A percentile compares a stretch with the other conserved stretches of the same genome.
phyloP scores from a whole-genome alignment of 1,284 basidiomycete genomes.

The Moesziomyces antarcticus region DNA sequence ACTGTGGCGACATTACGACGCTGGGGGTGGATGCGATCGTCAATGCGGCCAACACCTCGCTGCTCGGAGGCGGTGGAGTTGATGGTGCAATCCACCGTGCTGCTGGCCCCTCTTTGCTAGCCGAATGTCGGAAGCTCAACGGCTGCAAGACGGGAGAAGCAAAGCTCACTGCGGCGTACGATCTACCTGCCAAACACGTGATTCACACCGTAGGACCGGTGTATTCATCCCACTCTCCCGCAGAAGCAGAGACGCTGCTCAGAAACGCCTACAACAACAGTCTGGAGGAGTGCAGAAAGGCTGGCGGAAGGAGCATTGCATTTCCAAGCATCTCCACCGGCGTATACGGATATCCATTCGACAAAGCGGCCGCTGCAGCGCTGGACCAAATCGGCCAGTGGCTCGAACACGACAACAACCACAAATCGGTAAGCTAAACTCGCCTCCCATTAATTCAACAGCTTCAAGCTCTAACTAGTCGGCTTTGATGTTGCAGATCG shows the following conservation, averaged over 20 bases:
- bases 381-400: slow-evolving; percentile 50
- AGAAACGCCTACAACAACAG: slow-evolving; percentile 52
- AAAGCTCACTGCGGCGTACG: slow-evolving; percentile 76
- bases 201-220: slow-evolving; percentile 93
- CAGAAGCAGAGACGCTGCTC: slow-evolving; percentile 69
- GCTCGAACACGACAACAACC: slow-evolving; percentile 29
- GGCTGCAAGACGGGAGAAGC: slow-evolving; percentile 85
- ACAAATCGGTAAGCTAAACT: slow-evolving; percentile 20
- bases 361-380: slow-evolving; percentile 48
- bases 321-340: slow-evolving; percentile 66
- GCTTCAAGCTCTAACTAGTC: too few relatives aligned
- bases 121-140: slow-evolving; percentile 74
- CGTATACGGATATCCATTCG: slow-evolving; percentile 64
- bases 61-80: slow-evolving; percentile 70
- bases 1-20: slow-evolving; percentile 33
- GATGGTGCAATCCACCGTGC: slow-evolving; percentile 88
- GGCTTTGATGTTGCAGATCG: slow-evolving; percentile 13
- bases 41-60: slow-evolving; percentile 61
- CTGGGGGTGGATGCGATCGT: slow-evolving; percentile 60
- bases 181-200: slow-evolving; percentile 74
- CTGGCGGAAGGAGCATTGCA: slow-evolving; percentile 40
- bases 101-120: slow-evolving; percentile 78
- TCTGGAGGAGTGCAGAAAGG: slow-evolving; percentile 40
- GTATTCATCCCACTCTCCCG: slow-evolving; percentile 69
- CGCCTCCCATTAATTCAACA: neutral